A percentile compares a stretch with the other conserved stretches of the same genome.
Evolutionary conservation across 2,329 filamentous ascomycete species (phyloP).

Genomic region (Trichoderma koningii): DNA sequence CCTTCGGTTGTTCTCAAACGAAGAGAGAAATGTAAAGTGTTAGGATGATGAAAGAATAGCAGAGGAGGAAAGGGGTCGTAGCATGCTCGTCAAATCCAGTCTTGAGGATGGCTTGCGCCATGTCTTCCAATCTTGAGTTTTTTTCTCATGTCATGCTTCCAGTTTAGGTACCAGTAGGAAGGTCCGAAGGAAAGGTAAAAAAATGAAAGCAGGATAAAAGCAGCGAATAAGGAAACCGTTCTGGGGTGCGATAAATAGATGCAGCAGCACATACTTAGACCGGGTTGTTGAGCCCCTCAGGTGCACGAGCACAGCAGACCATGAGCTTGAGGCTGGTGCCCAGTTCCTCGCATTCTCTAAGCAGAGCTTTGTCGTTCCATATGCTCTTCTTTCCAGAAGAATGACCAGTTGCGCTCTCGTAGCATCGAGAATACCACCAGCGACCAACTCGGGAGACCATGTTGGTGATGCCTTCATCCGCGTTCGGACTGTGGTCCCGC

Average conservation of each 20-base stretch:
- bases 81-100: slow-evolving; percentile 18
- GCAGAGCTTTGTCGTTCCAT: slow-evolving; percentile 73
- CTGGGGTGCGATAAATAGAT: background rate
- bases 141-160: slow-evolving; percentile 17
- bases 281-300: slow-evolving; percentile 56
- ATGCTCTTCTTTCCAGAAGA: slow-evolving; percentile 63
- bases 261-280: slow-evolving; percentile 40
- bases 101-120: slow-evolving; percentile 27
- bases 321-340: slow-evolving; percentile 86
- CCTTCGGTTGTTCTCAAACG: background rate
- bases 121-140: slow-evolving; percentile 25
- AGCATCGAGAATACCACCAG: slow-evolving; percentile 96
- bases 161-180: background rate
- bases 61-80: background rate
- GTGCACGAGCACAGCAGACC: slow-evolving; percentile 88
- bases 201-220: background rate
- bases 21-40: background rate
- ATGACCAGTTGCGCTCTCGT: slow-evolving; percentile 67
- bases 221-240: background rate
- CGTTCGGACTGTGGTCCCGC: slow-evolving; percentile 66
- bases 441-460: slow-evolving; percentile 90
- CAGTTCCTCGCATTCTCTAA: slow-evolving; percentile 83
- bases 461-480: slow-evolving; percentile 84
- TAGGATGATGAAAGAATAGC: background rate
- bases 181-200: background rate